Percentiles rank a stretch among this genome's conserved stretches.
These are phyloP conservation scores for Karstenula rhodostoma DNA, from an alignment of 2,329 filamentous ascomycete species.

Conservation along the genomic window DNA sequence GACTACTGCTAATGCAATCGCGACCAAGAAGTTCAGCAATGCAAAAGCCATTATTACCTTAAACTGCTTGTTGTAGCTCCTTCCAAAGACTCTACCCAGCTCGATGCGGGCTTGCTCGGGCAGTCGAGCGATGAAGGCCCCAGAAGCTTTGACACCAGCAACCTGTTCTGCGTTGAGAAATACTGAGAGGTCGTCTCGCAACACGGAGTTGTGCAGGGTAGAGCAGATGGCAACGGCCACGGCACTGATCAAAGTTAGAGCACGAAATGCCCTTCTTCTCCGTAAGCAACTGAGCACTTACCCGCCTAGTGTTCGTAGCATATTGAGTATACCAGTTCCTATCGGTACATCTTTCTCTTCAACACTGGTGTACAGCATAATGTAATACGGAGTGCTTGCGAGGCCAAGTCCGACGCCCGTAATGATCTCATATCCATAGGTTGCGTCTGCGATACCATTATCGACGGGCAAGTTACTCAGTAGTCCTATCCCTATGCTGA, in stretches of 20 bases:
- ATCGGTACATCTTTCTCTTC: constrained; percentile 36
- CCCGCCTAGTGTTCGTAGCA: constrained; percentile 43
- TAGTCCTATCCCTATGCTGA: constrained; percentile 36
- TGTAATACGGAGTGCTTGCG: constrained; percentile 38
- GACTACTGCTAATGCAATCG: constrained; percentile 26
- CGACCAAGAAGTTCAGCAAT: constrained; percentile 33
- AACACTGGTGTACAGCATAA: constrained; percentile 33
- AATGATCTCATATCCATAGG: constrained; percentile 41
- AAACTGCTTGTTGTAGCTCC: constrained; percentile 44
- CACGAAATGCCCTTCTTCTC: neutral
- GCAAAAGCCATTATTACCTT: constrained; percentile 39
- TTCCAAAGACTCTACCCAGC: constrained; percentile 37
- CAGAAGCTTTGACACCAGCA: constrained; percentile 27
- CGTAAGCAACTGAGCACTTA: neutral
- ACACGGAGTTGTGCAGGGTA: constrained; percentile 35
- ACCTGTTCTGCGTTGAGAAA: constrained; percentile 36
- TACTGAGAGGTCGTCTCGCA: constrained; percentile 23
- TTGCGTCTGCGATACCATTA: constrained; percentile 26
- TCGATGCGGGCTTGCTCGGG: constrained; percentile 23
- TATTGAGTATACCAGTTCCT: constrained; percentile 42
- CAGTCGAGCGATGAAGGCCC: constrained; percentile 25
- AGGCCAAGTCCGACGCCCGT: constrained; percentile 38
- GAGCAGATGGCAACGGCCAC: constrained; percentile 43
- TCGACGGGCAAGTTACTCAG: constrained; percentile 36
- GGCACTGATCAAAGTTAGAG: constrained; percentile 13